Evolutionary conservation across 2,329 filamentous ascomycete species (phyloP).

Genomic region (Penicillium nordicum): DNA sequence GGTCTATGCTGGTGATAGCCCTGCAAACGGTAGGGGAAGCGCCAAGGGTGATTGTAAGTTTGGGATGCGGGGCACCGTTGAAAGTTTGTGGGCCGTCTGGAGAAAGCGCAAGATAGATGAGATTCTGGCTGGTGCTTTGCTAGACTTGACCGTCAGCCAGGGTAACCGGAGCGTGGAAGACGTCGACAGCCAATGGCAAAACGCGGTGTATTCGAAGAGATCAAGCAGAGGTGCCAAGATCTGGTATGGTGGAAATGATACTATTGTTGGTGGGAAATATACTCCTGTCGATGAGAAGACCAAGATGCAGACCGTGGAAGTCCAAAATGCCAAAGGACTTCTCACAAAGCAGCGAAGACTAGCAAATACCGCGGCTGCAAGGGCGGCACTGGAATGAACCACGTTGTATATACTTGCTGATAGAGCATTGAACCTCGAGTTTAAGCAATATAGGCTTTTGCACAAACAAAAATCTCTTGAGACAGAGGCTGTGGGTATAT

Average conservation of each 20-base stretch:
- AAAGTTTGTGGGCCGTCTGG: slow-evolving; percentile 80
- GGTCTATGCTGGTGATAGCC: slow-evolving; percentile 72
- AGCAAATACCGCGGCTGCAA: slow-evolving; percentile 25
- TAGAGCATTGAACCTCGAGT: neutral
- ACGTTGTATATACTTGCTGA: slow-evolving; percentile 7
- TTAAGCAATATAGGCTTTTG: neutral
- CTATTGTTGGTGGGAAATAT: slow-evolving; percentile 57
- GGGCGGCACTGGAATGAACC: slow-evolving; percentile 7
- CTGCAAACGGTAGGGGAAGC: slow-evolving; percentile 36
- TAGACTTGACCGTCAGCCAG: slow-evolving; percentile 58
- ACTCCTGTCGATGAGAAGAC: slow-evolving; percentile 54
- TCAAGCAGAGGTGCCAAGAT: slow-evolving; percentile 48
- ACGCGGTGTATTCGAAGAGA: slow-evolving; percentile 24
- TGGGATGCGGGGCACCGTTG: slow-evolving; percentile 64
- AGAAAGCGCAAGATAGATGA: slow-evolving; percentile 85
- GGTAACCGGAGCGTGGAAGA: slow-evolving; percentile 32
- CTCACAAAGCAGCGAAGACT: slow-evolving; percentile 48
- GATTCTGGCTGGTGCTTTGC: slow-evolving; percentile 69
- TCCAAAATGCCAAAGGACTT: slow-evolving; percentile 60
- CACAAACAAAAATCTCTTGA: slow-evolving; percentile 1
- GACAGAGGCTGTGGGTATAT: slow-evolving; percentile 12
- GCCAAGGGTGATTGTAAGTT: slow-evolving; percentile 57
- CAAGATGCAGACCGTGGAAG: slow-evolving; percentile 57
- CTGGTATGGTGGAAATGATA: slow-evolving; percentile 57
- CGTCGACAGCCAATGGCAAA: slow-evolving; percentile 22